phyloP scores from a whole-genome alignment of 768 basidiomycete genomes.

The Phanerodontia chrysosporium region DNA sequence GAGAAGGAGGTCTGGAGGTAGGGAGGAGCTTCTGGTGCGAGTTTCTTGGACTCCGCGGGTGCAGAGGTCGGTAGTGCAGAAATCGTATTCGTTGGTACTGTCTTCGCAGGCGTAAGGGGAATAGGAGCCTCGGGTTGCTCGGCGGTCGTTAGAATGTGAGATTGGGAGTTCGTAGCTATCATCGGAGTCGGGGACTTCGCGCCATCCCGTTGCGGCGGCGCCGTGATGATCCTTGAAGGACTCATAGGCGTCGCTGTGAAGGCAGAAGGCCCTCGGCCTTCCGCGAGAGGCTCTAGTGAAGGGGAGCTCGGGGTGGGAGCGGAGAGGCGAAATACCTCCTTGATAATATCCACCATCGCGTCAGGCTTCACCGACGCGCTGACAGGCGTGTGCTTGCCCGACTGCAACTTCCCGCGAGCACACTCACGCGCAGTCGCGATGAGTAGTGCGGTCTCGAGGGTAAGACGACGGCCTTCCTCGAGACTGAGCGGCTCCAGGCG shows the following conservation, averaged over 20 bases:
- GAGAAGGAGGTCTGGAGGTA: constrained; percentile 2
- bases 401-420: constrained; percentile 29
- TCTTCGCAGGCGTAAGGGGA: background rate
- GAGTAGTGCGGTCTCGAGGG: constrained; percentile 35
- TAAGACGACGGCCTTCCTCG: constrained; percentile 50
- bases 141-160: background rate
- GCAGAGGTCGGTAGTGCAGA: background rate
- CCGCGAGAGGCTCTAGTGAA: constrained; percentile 8
- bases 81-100: background rate
- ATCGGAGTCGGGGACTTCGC: constrained; percentile 8
- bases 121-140: background rate
- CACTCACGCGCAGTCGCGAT: constrained; percentile 53
- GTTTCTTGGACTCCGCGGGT: background rate
- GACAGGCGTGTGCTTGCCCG: constrained; percentile 26
- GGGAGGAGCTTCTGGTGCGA: background rate
- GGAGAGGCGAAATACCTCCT: constrained; percentile 28
- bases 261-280: constrained; percentile 10
- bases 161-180: background rate
- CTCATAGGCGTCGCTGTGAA: constrained; percentile 7
- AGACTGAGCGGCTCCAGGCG: constrained; percentile 47
- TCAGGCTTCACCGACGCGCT: constrained; percentile 25
- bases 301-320: constrained; percentile 5
- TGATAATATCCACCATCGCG: constrained; percentile 25
- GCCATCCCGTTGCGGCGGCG: constrained; percentile 1
- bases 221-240: constrained; percentile 8